Evolutionary conservation across 2,329 filamentous ascomycete species (phyloP).

Genomic region (Aspergillus texensis): DNA sequence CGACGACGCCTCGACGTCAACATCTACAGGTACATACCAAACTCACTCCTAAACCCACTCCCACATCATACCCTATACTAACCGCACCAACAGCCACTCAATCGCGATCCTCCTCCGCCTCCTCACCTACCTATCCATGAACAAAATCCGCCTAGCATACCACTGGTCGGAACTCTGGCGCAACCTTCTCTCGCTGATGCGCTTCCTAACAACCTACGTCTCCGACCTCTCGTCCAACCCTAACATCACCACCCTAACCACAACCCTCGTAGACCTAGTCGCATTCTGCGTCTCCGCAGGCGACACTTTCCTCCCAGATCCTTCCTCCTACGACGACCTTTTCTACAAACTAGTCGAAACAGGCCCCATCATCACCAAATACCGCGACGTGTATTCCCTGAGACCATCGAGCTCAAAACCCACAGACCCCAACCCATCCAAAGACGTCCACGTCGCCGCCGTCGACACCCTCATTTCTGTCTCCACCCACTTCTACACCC

Average conservation of each 20-base stretch:
- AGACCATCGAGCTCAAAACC: conserved; percentile 27
- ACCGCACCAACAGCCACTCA: conserved; percentile 55
- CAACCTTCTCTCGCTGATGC: conserved; percentile 80
- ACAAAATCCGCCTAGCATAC: conserved; percentile 78
- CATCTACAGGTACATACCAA: conserved; percentile 67
- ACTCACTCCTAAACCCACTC: background rate
- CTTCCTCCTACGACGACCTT: conserved; percentile 88
- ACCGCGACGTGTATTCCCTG: conserved; percentile 73
- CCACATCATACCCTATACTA: conserved; percentile 6
- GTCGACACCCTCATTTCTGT: conserved; percentile 84
- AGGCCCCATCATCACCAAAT: conserved; percentile 78
- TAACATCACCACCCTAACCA: conserved; percentile 73
- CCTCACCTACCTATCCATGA: conserved; percentile 80
- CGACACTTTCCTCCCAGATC: conserved; percentile 86
- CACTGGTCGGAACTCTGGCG: conserved; percentile 98
- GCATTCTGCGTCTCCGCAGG: conserved; percentile 83
- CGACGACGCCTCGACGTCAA: conserved; percentile 80
- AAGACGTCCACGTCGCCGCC: conserved; percentile 58
- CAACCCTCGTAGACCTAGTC: conserved; percentile 77
- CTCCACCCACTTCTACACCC: conserved; percentile 78
- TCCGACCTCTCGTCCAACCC: conserved; percentile 71
- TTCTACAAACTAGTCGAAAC: conserved; percentile 98
- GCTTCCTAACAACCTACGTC: conserved; percentile 86
- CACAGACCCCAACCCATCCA: conserved; percentile 21
- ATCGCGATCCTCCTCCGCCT: conserved; percentile 81